phyloP scores from a whole-genome alignment of 2,329 filamentous ascomycete genomes.

The Phialophora chinensis region DNA sequence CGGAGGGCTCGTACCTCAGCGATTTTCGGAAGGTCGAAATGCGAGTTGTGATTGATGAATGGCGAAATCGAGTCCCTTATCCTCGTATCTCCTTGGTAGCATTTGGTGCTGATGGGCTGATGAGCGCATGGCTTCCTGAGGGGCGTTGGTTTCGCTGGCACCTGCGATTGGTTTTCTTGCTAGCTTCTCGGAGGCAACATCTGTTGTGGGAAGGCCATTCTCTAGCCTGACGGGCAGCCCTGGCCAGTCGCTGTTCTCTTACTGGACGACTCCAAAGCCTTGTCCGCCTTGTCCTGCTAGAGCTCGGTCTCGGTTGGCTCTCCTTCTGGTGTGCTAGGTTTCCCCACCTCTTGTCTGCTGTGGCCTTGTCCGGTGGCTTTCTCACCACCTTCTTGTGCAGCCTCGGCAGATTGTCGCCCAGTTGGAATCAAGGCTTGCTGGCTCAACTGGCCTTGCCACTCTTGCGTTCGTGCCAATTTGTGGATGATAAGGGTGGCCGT shows the following conservation, averaged over 20 bases:
- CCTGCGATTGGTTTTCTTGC: constrained; percentile 19
- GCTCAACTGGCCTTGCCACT: constrained; percentile 27
- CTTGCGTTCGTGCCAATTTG: constrained; percentile 13
- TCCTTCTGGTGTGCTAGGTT: constrained; percentile 21
- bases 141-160: constrained; percentile 8
- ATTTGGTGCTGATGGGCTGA: constrained; percentile 26
- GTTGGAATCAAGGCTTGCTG: constrained; percentile 17
- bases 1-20: not conserved
- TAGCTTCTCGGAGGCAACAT: constrained; percentile 25
- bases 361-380: constrained; percentile 11
- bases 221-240: constrained; percentile 16
- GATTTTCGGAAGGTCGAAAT: constrained; percentile 5
- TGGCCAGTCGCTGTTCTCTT: constrained; percentile 8
- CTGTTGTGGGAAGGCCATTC: constrained; percentile 23
- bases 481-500: constrained; percentile 25
- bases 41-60: constrained; percentile 16
- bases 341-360: constrained; percentile 18
- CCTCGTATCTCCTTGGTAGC: constrained; percentile 18
- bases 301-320: constrained; percentile 10
- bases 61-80: constrained; percentile 11
- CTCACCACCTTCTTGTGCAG: constrained; percentile 27
- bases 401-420: constrained; percentile 35
- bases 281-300: constrained; percentile 32
- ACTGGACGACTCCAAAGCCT: constrained; percentile 30
- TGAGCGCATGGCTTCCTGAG: constrained; percentile 21